Base-by-base conservation (phyloP, 176 grass and related monocot species). In the Musa itinerans region DNA sequence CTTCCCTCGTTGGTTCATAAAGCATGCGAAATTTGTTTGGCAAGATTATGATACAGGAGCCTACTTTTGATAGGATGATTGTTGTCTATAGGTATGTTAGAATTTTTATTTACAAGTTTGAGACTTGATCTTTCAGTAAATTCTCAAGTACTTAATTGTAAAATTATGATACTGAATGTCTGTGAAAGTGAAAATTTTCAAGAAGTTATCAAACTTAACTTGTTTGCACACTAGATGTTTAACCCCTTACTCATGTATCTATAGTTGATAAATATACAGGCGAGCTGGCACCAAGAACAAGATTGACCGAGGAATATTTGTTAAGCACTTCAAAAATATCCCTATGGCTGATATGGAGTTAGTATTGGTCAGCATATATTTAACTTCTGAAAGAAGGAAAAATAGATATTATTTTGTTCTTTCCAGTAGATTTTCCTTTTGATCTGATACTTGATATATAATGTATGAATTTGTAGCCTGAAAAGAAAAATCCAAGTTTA, bases 261-360 rank as follows among this genome's bases (percentile, higher is more conserved):
- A 43, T 68, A 59, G 82, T 79, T 78, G 24, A 43, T 81, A 81
- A 76, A 11, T 56, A 86, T 89, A 53, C 79, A 99, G 95, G 76
- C 81, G 81, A 71, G 92, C 84, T 83, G 83, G 86, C 64, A 65
- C 76, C 2, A 89, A 91, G 72, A 79, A 78, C 29, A 80, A 89
- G 71, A 63, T 79, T 56, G 88, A 94, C 49, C 85, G 88, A 82
- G 86, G 86, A 77, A 91, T 99, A 75, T 92, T 89, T 84, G 85
- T 99, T 78, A 99, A 99, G 72, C 95, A 99, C 78, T 94, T 94
- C 82, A 99, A 91, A 87, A 93, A 91, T 83, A 99, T 99, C 54
- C 95, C 88, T n/a, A 99, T 99, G 90, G 95, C 95, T 80, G 95
- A 99, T 81, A 99, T 94, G 95, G 95, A 94, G 82, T 82, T 99